Conservation (phyloP, 345 rosid genomes). For the Sisymbrium irio region DNA sequence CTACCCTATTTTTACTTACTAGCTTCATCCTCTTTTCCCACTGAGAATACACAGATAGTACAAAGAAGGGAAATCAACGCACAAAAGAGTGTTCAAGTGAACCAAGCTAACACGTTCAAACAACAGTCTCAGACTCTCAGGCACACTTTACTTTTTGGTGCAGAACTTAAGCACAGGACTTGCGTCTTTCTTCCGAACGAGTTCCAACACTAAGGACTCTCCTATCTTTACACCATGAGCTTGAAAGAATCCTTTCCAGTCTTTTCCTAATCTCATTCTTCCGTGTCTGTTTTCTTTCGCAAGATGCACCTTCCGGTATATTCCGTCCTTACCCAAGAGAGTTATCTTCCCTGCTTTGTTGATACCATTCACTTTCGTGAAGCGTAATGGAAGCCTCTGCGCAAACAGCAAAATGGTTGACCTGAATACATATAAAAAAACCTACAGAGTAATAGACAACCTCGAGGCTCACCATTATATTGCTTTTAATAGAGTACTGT, state of each 20-base stretch:
- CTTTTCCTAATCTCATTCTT: slow-evolving; percentile 19
- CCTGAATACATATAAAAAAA: background rate
- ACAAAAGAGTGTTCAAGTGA: background rate
- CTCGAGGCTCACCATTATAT: background rate
- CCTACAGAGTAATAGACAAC: background rate
- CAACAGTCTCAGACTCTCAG: background rate
- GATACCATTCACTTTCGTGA: slow-evolving; percentile 20
- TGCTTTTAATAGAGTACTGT: background rate
- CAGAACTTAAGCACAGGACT: slow-evolving; percentile 21
- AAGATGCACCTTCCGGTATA: background rate
- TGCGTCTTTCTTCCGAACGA: background rate
- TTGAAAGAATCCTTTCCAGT: slow-evolving; percentile 25
- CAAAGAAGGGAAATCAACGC: background rate
- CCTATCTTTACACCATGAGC: slow-evolving; percentile 20
- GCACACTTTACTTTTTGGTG: background rate
- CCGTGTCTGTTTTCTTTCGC: background rate
- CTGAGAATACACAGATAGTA: background rate
- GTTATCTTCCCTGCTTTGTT: slow-evolving; percentile 3
- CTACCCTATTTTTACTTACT: no score
- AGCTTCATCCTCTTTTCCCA: background rate
- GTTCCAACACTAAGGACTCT: slow-evolving; percentile 23
- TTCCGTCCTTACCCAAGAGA: slow-evolving; percentile 13
- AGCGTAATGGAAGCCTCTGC: slow-evolving; percentile 18
- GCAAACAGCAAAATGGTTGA: background rate
- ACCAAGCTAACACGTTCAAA: background rate